These are phyloP conservation scores for Pyrenophora graminea DNA, from an alignment of 2,329 filamentous ascomycete species.

Conservation along the genomic window DNA sequence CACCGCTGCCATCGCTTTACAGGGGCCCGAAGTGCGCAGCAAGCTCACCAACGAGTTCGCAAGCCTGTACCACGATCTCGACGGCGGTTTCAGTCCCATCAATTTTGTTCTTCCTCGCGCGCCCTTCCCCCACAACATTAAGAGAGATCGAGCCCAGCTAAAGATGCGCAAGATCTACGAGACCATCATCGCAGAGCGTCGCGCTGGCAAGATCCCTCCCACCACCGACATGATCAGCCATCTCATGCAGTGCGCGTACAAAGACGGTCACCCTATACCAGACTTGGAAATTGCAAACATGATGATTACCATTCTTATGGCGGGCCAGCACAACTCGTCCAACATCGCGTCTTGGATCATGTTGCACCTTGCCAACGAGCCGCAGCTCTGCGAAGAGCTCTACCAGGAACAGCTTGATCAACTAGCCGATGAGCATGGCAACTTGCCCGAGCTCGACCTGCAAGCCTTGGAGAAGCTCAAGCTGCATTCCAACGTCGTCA, in stretches of 20 bases:
- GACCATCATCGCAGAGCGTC: not conserved
- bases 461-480: slow-evolving; percentile 1
- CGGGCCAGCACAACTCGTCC: slow-evolving; percentile 1
- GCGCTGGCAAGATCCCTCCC: not conserved
- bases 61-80: slow-evolving; percentile 1
- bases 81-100: not conserved
- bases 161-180: slow-evolving; percentile 1
- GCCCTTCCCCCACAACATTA: slow-evolving; percentile 1
- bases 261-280: not conserved
- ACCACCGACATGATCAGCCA: not conserved
- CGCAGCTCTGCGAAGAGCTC: slow-evolving; percentile 1
- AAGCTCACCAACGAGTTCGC: not conserved
- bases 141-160: slow-evolving; percentile 1
- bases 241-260: slow-evolving; percentile 1
- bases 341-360: slow-evolving; percentile 1
- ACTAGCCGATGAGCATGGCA: slow-evolving; percentile 1
- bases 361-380: slow-evolving; percentile 1
- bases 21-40: not conserved
- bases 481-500: slow-evolving; percentile 1
- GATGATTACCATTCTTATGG: slow-evolving; percentile 1
- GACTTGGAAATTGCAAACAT: not conserved
- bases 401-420: slow-evolving; percentile 2
- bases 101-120: not conserved
- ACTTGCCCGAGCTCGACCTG: not conserved
- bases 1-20: slow-evolving; percentile 1